These are phyloP conservation scores for Leccinum fallax DNA, from an alignment of 1,284 basidiomycete genomes.

Conservation along the genomic window DNA sequence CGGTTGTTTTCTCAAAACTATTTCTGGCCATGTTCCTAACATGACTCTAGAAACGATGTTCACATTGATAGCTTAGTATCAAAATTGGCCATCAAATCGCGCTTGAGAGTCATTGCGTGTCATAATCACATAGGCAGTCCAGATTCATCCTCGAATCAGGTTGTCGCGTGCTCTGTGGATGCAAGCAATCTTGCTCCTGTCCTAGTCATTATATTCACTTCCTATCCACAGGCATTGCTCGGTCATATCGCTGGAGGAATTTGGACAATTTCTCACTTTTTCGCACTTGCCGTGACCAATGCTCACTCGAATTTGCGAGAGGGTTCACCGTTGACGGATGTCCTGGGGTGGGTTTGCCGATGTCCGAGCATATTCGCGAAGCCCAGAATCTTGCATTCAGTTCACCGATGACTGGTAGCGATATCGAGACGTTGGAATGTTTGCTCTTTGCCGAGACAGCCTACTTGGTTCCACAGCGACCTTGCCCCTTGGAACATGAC, in stretches of 20 bases:
- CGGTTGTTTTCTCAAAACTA: conserved; percentile 5
- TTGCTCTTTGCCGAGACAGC: conserved; percentile 40
- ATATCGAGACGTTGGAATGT: conserved; percentile 43
- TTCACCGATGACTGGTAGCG: conserved; percentile 30
- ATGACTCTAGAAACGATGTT: conserved; percentile 14
- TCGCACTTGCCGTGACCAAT: conserved; percentile 46
- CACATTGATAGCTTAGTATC: conserved; percentile 19
- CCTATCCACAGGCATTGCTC: conserved; percentile 30
- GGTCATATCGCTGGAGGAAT: conserved; percentile 34
- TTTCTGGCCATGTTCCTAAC: conserved; percentile 3
- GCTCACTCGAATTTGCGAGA: conserved; percentile 30
- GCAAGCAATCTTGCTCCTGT: conserved; percentile 31
- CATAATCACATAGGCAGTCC: conserved; percentile 18
- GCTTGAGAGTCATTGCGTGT: conserved; percentile 28
- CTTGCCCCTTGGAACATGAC: conserved; percentile 39
- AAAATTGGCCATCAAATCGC: conserved; percentile 20
- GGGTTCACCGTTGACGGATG: conserved; percentile 39
- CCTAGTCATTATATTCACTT: conserved; percentile 12
- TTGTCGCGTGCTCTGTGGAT: conserved; percentile 40
- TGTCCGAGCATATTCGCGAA: conserved; percentile 37
- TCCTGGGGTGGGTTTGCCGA: conserved; percentile 50
- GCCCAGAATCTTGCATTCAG: conserved; percentile 50
- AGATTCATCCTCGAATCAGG: conserved; percentile 39
- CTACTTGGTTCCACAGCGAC: conserved; percentile 37
- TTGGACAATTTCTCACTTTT: conserved; percentile 43